Base-by-base conservation (phyloP, 2,329 filamentous ascomycete genomes). In the Nemania abortiva region DNA sequence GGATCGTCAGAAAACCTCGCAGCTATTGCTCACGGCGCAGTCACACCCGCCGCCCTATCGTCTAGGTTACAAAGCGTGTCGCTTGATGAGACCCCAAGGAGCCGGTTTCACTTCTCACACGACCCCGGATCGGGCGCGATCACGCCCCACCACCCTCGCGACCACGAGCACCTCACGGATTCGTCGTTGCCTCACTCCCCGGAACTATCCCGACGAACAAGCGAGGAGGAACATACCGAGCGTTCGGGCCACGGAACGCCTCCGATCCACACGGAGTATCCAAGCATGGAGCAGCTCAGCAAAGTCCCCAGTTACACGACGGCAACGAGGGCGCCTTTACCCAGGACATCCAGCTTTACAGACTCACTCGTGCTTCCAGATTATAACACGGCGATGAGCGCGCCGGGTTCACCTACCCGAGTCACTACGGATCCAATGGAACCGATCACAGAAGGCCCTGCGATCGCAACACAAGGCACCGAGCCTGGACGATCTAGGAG, bases 1-100 rank as follows among this genome's bases (percentile, higher is more conserved):
- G 91, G 92, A 6, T 98, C 95, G 0, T 84, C 87, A 10, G 96
- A 98, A 75, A 95, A 98, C 77, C 84, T 98, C 27, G 84, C 88
- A 56, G 88, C 85, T 3, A 82, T 89, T 77, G 83, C 87, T 56
- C 82, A 84, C 65, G 82, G 82, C 56, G 77, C 78, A 42, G 80
- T 85, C 22, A 79, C 81, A 15, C 87, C 86, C n/a, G 86, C 85
- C 37, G 86, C 81, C 67, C 86, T 88, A 73, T 93, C 80, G 81
- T 91, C 80, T 81, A 90, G 80, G 63, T 85, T 97, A 68, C 93
- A 95, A 70, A 90, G 89, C 75, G 89, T 95, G 58, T 87, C 87
- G 9, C 79, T 86, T 52, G 83, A 87, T 66, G 79, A 82, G 20
- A 81, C 83, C 39, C 80, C 82, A 65, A 79, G 84, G 83, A 70